Conservation (phyloP, 257 asterid species). For the Lycium ferocissimum region DNA sequence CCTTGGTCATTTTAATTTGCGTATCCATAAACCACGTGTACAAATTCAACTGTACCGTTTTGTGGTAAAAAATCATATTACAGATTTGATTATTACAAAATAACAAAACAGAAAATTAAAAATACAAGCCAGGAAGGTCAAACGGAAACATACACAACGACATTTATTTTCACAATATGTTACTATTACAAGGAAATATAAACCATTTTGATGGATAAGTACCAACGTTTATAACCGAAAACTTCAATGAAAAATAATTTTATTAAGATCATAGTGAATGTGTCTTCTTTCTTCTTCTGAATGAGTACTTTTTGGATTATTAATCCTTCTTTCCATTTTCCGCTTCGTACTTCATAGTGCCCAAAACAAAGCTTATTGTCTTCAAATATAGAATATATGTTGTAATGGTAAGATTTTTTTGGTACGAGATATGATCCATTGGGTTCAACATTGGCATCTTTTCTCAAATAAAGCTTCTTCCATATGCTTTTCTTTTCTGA, state of each 20-base stretch:
- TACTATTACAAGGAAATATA: conserved; percentile 7
- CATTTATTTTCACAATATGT: conserved; percentile 2
- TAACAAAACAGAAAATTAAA: neutral
- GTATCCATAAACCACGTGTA: too few relatives aligned
- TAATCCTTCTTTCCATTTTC: conserved; percentile 36
- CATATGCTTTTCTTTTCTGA: neutral
- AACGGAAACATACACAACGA: neutral
- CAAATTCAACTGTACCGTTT: too few relatives aligned
- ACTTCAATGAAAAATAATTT: neutral
- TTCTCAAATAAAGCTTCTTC: neutral
- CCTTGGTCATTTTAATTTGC: too few relatives aligned
- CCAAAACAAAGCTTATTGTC: conserved; percentile 46
- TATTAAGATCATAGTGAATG: neutral
- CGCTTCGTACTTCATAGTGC: conserved; percentile 38
- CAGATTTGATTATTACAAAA: neutral
- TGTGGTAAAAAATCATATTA: too few relatives aligned
- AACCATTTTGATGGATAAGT: neutral
- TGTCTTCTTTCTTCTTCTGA: neutral
- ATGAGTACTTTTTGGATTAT: conserved; percentile 11
- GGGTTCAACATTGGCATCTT: neutral
- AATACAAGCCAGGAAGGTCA: neutral
- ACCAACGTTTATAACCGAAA: neutral
- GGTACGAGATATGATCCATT: neutral
- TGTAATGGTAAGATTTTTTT: neutral
- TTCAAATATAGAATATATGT: neutral